These are phyloP conservation scores for Whalleya microplaca DNA, from an alignment of 2,329 filamentous ascomycete genomes.

Conservation along the genomic window DNA sequence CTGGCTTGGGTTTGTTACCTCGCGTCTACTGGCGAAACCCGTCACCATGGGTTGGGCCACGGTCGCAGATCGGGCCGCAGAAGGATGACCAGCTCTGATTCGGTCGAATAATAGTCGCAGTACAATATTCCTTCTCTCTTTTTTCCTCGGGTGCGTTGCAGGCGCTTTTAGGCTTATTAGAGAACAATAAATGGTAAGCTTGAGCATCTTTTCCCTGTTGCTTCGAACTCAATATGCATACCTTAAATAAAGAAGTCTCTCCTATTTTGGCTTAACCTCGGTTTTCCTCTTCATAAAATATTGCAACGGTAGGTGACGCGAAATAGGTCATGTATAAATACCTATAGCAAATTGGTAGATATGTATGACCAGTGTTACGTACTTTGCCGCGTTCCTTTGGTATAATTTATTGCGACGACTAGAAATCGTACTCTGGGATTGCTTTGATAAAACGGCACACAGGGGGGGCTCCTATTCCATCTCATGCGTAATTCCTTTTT, in stretches of 20 bases:
- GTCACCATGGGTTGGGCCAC: conserved; percentile 34
- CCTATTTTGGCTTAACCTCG: background rate
- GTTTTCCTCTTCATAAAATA: background rate
- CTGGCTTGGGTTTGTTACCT: conserved; percentile 29
- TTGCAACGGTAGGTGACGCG: no score
- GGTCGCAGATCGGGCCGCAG: conserved; percentile 42
- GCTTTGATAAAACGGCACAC: background rate
- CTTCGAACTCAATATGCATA: background rate
- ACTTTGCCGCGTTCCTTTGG: background rate
- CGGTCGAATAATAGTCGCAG: conserved; percentile 15
- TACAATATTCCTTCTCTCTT: background rate
- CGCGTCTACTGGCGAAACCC: conserved; percentile 37
- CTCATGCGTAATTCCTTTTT: background rate
- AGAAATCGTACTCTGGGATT: background rate
- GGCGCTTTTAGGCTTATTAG: background rate
- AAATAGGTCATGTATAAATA: background rate
- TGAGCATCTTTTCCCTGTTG: background rate
- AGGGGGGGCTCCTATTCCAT: background rate
- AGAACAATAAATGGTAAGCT: background rate
- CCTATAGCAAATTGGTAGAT: background rate
- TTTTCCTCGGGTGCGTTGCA: background rate
- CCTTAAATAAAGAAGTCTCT: background rate
- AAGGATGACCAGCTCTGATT: conserved; percentile 37
- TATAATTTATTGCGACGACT: background rate
- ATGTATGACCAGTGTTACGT: background rate